Evolutionary conservation across 129 eudicot species (phyloP).

Genomic region (Tanacetum coccineum): DNA sequence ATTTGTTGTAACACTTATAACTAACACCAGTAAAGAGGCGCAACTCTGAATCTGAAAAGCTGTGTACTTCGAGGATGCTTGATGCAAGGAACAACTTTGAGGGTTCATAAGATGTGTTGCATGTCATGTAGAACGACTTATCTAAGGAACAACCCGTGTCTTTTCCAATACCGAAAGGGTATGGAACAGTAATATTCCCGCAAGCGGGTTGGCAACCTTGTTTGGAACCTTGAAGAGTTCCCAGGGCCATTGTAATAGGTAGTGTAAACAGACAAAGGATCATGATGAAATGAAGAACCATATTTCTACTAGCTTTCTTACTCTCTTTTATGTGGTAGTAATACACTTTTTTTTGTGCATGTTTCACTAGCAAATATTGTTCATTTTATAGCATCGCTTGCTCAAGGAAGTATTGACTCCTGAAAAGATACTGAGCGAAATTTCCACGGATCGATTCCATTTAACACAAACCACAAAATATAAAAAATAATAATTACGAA

Average conservation of each 20-base stretch:
- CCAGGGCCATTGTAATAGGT: background rate
- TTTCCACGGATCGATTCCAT: no score
- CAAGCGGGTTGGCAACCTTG: background rate
- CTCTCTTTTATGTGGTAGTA: background rate
- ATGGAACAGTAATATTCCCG: background rate
- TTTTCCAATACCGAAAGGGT: background rate
- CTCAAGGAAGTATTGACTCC: no score
- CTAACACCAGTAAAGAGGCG: background rate
- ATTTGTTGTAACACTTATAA: background rate
- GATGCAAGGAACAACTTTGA: background rate
- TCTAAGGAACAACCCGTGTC: background rate
- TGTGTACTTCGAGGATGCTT: background rate
- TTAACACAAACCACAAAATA: no score
- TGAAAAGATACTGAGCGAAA: background rate
- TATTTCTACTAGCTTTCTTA: background rate
- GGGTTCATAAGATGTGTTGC: background rate
- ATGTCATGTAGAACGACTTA: background rate
- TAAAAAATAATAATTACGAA: no score
- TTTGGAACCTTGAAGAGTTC: background rate
- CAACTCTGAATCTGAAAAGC: background rate
- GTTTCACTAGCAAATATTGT: background rate
- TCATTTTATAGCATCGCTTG: no score
- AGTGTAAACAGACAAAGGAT: background rate
- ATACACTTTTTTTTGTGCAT: background rate
- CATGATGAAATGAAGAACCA: conserved; percentile 10